These are phyloP conservation scores for Metarhizium guizhouense DNA, from an alignment of 2,329 filamentous ascomycete genomes.

Conservation along the genomic window DNA sequence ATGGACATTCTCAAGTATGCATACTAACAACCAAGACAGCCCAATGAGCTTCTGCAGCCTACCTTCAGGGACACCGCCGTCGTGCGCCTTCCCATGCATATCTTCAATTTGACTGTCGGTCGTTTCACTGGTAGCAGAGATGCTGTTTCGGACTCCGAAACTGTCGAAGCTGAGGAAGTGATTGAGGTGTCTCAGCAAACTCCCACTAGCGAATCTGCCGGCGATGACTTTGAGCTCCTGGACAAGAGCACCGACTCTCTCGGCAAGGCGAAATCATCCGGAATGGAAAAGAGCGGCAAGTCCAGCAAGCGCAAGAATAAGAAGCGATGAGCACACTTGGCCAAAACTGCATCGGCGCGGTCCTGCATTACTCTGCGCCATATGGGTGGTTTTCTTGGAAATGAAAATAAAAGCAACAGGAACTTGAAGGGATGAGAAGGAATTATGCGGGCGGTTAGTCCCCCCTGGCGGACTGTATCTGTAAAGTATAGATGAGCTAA, in stretches of 20 bases:
- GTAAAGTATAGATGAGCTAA: neutral
- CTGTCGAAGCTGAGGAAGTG: slow-evolving; percentile 33
- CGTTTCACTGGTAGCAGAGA: slow-evolving; percentile 35
- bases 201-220: slow-evolving; percentile 47
- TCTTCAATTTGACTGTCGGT: slow-evolving; percentile 50
- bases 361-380: neutral
- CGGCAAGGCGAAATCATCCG: slow-evolving; percentile 40
- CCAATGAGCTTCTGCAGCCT: slow-evolving; percentile 69
- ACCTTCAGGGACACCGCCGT: slow-evolving; percentile 76
- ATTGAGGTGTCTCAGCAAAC: slow-evolving; percentile 42
- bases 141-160: slow-evolving; percentile 26
- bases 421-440: neutral
- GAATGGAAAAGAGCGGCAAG: slow-evolving; percentile 30
- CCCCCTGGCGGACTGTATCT: neutral
- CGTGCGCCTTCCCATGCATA: slow-evolving; percentile 66
- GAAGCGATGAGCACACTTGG: slow-evolving; percentile 1
- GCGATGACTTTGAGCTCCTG: slow-evolving; percentile 54
- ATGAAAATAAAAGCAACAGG: neutral
- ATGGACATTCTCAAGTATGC: neutral
- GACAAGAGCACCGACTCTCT: slow-evolving; percentile 52
- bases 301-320: slow-evolving; percentile 8
- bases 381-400: neutral
- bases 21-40: slow-evolving; percentile 36
- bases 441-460: neutral
- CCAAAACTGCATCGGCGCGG: neutral